Conservation (phyloP, 495 filamentous ascomycete species). For the Hypoxylon fuscum region DNA sequence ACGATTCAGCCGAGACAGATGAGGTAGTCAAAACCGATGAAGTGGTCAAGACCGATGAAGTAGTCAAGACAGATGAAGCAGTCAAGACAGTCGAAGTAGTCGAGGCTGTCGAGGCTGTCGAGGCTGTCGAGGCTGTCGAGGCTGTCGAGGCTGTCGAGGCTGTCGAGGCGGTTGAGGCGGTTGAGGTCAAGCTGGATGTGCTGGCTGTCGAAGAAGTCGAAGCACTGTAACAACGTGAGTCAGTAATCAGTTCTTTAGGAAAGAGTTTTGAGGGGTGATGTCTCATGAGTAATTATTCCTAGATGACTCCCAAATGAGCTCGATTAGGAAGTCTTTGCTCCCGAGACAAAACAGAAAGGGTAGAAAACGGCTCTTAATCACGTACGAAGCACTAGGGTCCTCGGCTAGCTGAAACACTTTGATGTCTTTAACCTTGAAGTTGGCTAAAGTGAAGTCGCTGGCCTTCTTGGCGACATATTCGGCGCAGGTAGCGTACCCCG, state of each 20-base stretch:
- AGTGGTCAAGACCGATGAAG: no score
- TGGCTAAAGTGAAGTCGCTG: constrained; percentile 61
- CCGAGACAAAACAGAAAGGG: no score
- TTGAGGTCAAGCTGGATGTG: constrained; percentile 15
- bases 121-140: constrained; percentile 8
- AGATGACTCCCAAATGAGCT: no score
- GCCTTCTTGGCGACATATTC: constrained; percentile 69
- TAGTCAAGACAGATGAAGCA: no score
- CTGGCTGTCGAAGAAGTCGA: constrained; percentile 48
- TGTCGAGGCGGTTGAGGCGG: constrained; percentile 45
- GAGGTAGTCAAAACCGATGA: no score
- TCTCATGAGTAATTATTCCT: no score
- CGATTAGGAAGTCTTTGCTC: no score
- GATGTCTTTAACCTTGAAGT: constrained; percentile 66
- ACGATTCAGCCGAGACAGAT: no score
- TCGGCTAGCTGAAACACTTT: constrained; percentile 54
- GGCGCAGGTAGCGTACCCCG: constrained; percentile 53
- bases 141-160: constrained; percentile 26
- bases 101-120: background rate
- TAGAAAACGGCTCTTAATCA: no score
- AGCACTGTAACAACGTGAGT: constrained; percentile 47
- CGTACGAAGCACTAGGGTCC: no score
- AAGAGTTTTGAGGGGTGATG: no score
- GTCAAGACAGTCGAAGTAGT: background rate
- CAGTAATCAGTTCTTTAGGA: no score